Evolutionary conservation across 2,329 filamentous ascomycete species (phyloP).

Genomic region (Colletotrichum endophyticum): DNA sequence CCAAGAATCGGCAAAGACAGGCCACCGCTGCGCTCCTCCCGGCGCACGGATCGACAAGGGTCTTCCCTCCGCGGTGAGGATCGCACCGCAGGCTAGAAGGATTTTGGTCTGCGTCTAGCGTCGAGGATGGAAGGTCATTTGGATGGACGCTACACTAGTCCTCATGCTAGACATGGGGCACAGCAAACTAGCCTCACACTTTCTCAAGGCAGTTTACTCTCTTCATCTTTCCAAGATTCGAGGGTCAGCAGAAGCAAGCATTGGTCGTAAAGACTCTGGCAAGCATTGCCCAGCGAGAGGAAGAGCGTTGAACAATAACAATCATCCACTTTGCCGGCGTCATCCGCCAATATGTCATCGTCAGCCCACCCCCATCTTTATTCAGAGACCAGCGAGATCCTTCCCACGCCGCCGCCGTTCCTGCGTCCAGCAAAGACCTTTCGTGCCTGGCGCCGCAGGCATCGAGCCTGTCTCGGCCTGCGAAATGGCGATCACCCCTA

Average conservation of each 20-base stretch:
- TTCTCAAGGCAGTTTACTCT: not conserved
- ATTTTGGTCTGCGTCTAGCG: not conserved
- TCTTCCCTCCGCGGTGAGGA: not conserved
- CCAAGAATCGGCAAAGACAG: slow-evolving; percentile 14
- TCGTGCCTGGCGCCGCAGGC: slow-evolving; percentile 14
- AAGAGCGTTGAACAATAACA: not conserved
- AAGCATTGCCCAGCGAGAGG: not conserved
- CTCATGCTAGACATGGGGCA: not conserved
- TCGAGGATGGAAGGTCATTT: not conserved
- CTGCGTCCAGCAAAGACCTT: not conserved
- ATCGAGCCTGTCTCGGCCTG: not conserved
- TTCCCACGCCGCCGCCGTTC: not conserved
- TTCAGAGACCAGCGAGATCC: not conserved
- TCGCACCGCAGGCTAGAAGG: not conserved
- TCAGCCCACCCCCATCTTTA: not conserved
- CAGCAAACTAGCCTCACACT: not conserved
- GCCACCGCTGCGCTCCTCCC: slow-evolving; percentile 9
- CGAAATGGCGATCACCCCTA: slow-evolving; percentile 2
- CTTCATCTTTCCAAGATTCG: not conserved
- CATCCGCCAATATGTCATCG: not conserved
- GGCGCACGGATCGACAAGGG: slow-evolving; percentile 1
- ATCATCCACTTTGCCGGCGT: not conserved
- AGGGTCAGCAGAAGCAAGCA: not conserved
- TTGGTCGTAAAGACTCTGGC: not conserved
- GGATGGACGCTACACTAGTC: not conserved